Percentiles rank a stretch among this genome's conserved stretches.
phyloP scores from a whole-genome alignment of 768 basidiomycete genomes.

The Boletus eberwhitei region DNA sequence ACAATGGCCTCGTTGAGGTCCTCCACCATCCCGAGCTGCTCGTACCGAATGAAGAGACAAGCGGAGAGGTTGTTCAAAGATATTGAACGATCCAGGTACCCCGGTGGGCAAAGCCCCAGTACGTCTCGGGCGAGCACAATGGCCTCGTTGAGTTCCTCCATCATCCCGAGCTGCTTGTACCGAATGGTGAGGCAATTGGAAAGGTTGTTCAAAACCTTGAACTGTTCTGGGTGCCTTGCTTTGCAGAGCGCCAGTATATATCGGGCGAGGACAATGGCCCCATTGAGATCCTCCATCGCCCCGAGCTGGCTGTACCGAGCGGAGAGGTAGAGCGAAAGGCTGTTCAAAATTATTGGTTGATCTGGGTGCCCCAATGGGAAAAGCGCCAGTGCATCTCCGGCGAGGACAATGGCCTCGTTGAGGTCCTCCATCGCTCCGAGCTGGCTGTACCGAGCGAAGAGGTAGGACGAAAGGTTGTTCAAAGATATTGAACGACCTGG shows the following conservation, averaged over 20 bases:
- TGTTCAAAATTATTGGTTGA: too few species aligned
- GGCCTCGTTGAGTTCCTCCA: background rate
- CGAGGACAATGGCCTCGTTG: background rate
- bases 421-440: background rate
- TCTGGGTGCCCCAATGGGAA: background rate
- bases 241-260: background rate
- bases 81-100: background rate
- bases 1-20: background rate
- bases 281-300: background rate
- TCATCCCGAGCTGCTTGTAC: background rate
- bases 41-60: background rate
- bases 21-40: background rate
- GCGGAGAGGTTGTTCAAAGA: background rate
- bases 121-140: background rate
- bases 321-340: too few species aligned
- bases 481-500: background rate
- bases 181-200: background rate
- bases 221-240: background rate
- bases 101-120: background rate
- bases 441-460: background rate
- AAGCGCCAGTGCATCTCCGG: background rate
- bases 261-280: background rate
- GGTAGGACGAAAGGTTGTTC: background rate
- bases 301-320: background rate
- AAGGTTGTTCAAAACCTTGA: background rate